Evolutionary conservation across 768 basidiomycete genomes (phyloP), one percentile per base, ranked within the genome.

Genomic region (Lactarius quietus): DNA sequence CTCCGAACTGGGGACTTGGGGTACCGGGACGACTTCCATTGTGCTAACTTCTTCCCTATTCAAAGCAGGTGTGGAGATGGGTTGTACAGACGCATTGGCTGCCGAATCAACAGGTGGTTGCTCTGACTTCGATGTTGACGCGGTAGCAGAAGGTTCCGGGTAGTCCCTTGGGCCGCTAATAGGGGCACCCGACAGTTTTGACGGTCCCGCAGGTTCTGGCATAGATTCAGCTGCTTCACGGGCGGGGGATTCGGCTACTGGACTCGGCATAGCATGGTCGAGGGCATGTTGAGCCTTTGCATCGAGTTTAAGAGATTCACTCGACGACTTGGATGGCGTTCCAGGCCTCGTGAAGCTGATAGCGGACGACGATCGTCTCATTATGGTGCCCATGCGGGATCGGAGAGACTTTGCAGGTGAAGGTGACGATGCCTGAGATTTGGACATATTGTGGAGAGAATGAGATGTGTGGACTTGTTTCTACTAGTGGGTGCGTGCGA

Each of bases 221-320:
- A 64, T 33, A 39, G 69, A 57, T 3, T 77, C 81, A 17, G 79
- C 83, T 10, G 78, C 81, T 70, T 87, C 86, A 29, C 86, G 81
- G 9, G 80, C 81, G 33, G 88, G 87, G 3, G 86, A 89, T 72
- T 91, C 89, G 1, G 84, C 79, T 64, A 91, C 89, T 3, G 89
- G 87, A 66, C 85, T 87, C 14, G 87, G 86, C 15, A 77, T 72
- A 35, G 69, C 71, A 31, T 71, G 54, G 15, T 71, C 63, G 35
- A 72, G 54, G 15, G 77, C 66, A 52, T 72, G 74, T 39, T 73
- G 73, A 45, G 78, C 62, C 9, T 75, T 60, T 3, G 78, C 71
- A 36, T 79, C 76, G 3, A 80, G 73, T 67, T 72, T 75, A 61
- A 78, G 72, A 39, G 68, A 70, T 43, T 66, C 69, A 29, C 55